Conservation (phyloP, 2,329 filamentous ascomycete genomes). For the Davidsoniella neocaledoniae region DNA sequence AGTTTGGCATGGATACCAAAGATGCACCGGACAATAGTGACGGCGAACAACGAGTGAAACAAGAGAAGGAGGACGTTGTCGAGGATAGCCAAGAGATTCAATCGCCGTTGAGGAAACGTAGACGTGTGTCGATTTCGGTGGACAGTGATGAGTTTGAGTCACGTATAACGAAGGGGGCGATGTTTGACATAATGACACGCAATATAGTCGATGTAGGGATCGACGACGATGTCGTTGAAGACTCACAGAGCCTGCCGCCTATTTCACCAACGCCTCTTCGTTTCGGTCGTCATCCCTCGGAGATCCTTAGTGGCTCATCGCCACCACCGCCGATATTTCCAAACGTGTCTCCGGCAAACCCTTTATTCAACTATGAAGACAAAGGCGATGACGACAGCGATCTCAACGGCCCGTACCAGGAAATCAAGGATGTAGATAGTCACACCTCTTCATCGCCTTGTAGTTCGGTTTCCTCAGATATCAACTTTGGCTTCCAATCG, state of each 20-base stretch:
- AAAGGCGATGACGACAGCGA: too few relatives aligned
- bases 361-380: too few relatives aligned
- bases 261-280: not conserved
- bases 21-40: not conserved
- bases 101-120: constrained; percentile 1
- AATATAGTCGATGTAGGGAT: not conserved
- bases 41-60: constrained; percentile 2
- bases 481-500: not conserved
- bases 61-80: constrained; percentile 20
- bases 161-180: not conserved
- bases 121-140: constrained; percentile 3
- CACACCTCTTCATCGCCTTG: too few relatives aligned
- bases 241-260: not conserved
- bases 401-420: too few relatives aligned
- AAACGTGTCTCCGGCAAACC: too few relatives aligned
- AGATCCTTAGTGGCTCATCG: not conserved
- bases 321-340: constrained; percentile 16
- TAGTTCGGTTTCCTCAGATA: too few relatives aligned
- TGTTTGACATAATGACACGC: too few relatives aligned
- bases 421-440: too few relatives aligned
- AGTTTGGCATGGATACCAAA: not conserved
- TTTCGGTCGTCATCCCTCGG: too few relatives aligned
- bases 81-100: constrained; percentile 14
- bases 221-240: not conserved
- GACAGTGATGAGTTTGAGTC: not conserved